Evolutionary conservation across 768 basidiomycete genomes (phyloP), one percentile per base, ranked within the genome.

Genomic region (Hericium erinaceus): DNA sequence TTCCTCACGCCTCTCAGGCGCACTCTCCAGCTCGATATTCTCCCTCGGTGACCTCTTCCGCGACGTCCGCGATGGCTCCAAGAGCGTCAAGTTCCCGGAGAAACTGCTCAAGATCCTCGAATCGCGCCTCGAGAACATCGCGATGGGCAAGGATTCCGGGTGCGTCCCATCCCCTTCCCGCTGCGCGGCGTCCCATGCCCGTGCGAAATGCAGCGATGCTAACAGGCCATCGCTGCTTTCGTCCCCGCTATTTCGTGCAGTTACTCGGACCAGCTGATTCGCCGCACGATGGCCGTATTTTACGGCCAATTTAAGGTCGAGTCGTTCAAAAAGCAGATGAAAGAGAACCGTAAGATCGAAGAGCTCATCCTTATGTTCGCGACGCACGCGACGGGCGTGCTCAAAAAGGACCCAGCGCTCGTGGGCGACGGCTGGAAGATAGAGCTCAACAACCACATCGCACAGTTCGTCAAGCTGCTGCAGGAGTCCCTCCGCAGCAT

Each of bases 321-420:
- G 26, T 79, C 77, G 40, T 95, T 97, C 75, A 84, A 88, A 57
- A 80, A 83, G 39, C 89, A 94, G 65, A 88, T 98, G 83, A 92
- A 92, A 71, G 95, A 98, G 69, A 95, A 92, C 69, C 81, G 97
- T 49, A 97, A 95, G 74, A 91, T 98, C 40, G 97, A 99, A 73
- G 94, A 98, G 61, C 85, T 99, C 56, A 95, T 99, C 58, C 78
- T 99, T 54, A 89, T 90, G 80, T 98, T 98, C 66, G 95, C 95
- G 11, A 90, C 94, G 1, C 85, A 92, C 54, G 90, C 95, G 3
- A 92, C 91, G 2, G 79, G 82, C 26, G 83, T 91, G 9, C 79
- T 98, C 59, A 89, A 86, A 79, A 97, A 97, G 72, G 92, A 95
- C 62, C 89, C 89, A 0, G 79, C 88, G 2, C 74, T 94, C 1